Evolutionary conservation across 768 basidiomycete species (phyloP).

Genomic region (Xerocomellus dryophilus): DNA sequence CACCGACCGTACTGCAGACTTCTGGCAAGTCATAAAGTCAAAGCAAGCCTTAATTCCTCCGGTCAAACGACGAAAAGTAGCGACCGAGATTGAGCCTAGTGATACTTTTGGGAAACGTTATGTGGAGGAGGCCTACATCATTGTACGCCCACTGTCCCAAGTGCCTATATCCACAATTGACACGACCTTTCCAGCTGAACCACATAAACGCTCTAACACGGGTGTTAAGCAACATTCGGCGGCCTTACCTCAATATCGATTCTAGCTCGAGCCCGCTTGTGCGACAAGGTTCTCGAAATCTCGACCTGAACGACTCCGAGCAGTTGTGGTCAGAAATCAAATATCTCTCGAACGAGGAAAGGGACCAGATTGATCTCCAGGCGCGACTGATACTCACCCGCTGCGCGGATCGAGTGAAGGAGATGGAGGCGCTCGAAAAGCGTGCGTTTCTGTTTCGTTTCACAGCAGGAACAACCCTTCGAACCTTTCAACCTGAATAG

Average conservation of each 20-base stretch:
- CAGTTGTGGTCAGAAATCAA: slow-evolving; percentile 62
- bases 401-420: slow-evolving; percentile 82
- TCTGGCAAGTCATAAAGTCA: slow-evolving; percentile 49
- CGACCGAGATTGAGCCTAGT: slow-evolving; percentile 36
- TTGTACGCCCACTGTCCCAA: slow-evolving; percentile 41
- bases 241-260: slow-evolving; percentile 84
- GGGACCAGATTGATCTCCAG: slow-evolving; percentile 94
- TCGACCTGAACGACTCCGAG: slow-evolving; percentile 54
- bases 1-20: slow-evolving; percentile 60
- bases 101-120: slow-evolving; percentile 61
- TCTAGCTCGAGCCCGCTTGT: slow-evolving; percentile 49
- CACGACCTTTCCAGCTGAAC: slow-evolving; percentile 48
- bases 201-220: slow-evolving; percentile 68
- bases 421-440: slow-evolving; percentile 86
- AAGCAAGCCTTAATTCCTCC: slow-evolving; percentile 42
- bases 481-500: slow-evolving; percentile 37
- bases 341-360: slow-evolving; percentile 81
- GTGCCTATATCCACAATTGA: neutral
- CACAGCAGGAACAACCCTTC: slow-evolving; percentile 15
- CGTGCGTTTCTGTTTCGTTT: slow-evolving; percentile 49
- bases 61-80: slow-evolving; percentile 50
- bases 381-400: slow-evolving; percentile 80
- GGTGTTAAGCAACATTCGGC: slow-evolving; percentile 74
- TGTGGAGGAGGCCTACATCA: slow-evolving; percentile 69
- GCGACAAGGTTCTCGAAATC: slow-evolving; percentile 47